Conservation (phyloP, 768 basidiomycete species). For the Obba rivulosa region DNA sequence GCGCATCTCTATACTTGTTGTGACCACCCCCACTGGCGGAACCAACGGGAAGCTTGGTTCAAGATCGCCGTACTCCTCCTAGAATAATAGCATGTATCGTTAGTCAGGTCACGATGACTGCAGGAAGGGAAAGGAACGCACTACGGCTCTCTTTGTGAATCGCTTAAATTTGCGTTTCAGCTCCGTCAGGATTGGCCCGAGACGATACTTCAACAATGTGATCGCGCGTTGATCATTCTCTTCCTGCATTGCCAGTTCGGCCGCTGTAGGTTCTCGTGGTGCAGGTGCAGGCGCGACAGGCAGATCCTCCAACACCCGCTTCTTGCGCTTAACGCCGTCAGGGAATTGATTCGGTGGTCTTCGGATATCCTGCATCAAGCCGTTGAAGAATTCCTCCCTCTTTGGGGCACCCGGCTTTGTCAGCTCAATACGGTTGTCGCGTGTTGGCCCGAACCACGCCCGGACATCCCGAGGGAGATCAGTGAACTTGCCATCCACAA, state of each 20-base stretch:
- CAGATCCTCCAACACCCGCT: conserved; percentile 79
- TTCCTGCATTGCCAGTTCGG: conserved; percentile 76
- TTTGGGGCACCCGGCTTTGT: conserved; percentile 45
- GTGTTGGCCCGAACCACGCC: conserved; percentile 82
- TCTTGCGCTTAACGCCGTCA: conserved; percentile 79
- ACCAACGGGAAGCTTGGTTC: conserved; percentile 17
- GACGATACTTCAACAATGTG: conserved; percentile 81
- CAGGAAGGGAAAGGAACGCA: conserved; percentile 31
- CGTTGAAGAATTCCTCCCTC: conserved; percentile 70
- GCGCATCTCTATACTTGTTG: conserved; percentile 33
- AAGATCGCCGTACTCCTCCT: conserved; percentile 71
- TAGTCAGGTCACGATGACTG: not conserved
- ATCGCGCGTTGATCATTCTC: conserved; percentile 76
- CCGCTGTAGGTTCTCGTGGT: conserved; percentile 73
- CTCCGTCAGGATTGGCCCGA: conserved; percentile 86
- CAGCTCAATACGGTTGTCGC: conserved; percentile 71
- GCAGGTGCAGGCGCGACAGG: conserved; percentile 88
- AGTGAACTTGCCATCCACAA: conserved; percentile 73
- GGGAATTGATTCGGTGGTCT: conserved; percentile 84
- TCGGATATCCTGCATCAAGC: conserved; percentile 61
- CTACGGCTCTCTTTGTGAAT: conserved; percentile 76
- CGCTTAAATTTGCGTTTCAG: conserved; percentile 90
- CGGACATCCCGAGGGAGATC: conserved; percentile 78
- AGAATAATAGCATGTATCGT: conserved; percentile 4
- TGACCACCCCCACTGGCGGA: conserved; percentile 27